Evolutionary conservation across 2,329 filamentous ascomycete species (phyloP), one percentile per base, ranked within the genome.

Genomic region (Elsinoe australis): DNA sequence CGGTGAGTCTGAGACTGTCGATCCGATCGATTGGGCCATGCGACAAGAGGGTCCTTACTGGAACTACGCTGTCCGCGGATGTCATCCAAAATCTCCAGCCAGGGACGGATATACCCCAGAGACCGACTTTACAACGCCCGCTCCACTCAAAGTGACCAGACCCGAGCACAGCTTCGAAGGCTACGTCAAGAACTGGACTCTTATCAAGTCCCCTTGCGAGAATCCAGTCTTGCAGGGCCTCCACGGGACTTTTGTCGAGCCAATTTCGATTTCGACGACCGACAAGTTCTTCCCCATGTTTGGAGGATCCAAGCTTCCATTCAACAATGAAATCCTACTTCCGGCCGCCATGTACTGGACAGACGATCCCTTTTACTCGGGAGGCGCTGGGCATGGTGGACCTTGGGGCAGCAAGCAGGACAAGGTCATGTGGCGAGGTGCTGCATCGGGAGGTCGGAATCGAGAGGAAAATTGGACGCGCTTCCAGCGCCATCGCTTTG

Each of bases 401-500:
- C 19, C 52, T 0, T 74, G 72, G 72, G 54, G 60, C 2, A 47
- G 63, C 6, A 75, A 75, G 57, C 59, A 59, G 5, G 54, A 65
- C 36, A 57, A 56, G 3, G 52, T 69, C 12, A 59, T 72, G 9
- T 75, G 73, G 73, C 67, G 72, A 33, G 73, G 73, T 7, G 61
- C 60, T 5, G 71, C 70, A 5, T 67, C 65, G 3, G 72, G 72
- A 2, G 73, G 72, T 2, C 63, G 69, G 4, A 71, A 72, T 54
- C 64, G 58, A 17, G 57, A 59, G 19, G 61, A 72, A 21, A 87
- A 80, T 56, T 88, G 84, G 84, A 75, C 71, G 8, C 75, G 79
- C 0, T 87, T 87, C 58, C 83, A 88, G 54, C 78, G 84, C 3
- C 84, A 87, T 59, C 80, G 85, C 1, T 85, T 88, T 59, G 74